Percentiles rank a stretch among this genome's conserved stretches.
phyloP scores from a whole-genome alignment of 2,329 filamentous ascomycete genomes.

The Diplocarpon mali region DNA sequence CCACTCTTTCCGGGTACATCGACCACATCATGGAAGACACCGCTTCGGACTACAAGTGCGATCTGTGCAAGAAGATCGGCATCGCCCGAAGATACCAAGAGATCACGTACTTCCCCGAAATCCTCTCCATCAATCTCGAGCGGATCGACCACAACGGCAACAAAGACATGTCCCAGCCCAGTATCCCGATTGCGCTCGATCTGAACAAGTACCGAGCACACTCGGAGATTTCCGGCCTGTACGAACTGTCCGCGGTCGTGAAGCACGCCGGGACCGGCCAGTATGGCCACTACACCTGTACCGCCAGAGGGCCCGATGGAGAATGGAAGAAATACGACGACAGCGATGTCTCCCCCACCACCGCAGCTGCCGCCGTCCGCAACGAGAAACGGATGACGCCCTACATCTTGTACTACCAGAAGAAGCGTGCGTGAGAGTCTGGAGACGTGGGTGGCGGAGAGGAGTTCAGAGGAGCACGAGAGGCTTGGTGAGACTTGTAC shows the following conservation, averaged over 20 bases:
- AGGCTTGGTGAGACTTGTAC: background rate
- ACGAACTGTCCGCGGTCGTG: constrained; percentile 25
- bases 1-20: constrained; percentile 18
- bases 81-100: constrained; percentile 9
- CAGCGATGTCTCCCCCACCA: constrained; percentile 8
- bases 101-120: constrained; percentile 20
- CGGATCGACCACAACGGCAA: constrained; percentile 17
- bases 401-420: constrained; percentile 13
- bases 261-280: constrained; percentile 19
- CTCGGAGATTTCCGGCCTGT: constrained; percentile 12
- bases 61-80: constrained; percentile 14
- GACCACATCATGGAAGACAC: constrained; percentile 16
- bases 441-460: background rate
- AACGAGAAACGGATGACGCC: constrained; percentile 8
- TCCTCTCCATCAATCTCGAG: constrained; percentile 23
- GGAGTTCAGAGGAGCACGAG: too few relatives aligned
- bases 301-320: constrained; percentile 14
- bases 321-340: constrained; percentile 21
- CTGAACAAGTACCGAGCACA: constrained; percentile 14
- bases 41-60: constrained; percentile 22
- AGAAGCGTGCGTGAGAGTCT: background rate
- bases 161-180: constrained; percentile 16
- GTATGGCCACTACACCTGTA: constrained; percentile 20
- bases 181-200: constrained; percentile 17
- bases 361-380: constrained; percentile 2